These are phyloP conservation scores for Candida labiduridarum DNA, from an alignment of 1,139 yeast species.

Conservation along the genomic window DNA sequence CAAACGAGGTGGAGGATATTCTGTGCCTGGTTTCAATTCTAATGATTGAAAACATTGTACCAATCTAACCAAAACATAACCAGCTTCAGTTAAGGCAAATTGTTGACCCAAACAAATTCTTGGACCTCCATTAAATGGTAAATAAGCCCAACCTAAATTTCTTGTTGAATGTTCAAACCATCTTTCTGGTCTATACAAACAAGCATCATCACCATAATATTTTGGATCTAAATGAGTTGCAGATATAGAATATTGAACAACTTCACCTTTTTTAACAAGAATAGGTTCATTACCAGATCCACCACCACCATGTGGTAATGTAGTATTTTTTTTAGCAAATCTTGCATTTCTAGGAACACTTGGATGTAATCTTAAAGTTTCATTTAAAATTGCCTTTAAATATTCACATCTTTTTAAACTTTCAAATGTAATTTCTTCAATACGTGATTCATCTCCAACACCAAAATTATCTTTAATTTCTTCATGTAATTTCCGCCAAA, in stretches of 20 bases:
- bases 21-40: constrained; percentile 5
- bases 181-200: constrained; percentile 47
- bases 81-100: constrained; percentile 47
- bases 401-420: constrained; percentile 48
- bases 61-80: constrained; percentile 27
- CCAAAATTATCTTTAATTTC: constrained; percentile 36
- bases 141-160: constrained; percentile 39
- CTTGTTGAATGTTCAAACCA: constrained; percentile 33
- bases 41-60: constrained; percentile 23
- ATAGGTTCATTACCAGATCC: constrained; percentile 41
- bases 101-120: constrained; percentile 48
- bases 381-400: constrained; percentile 50
- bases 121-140: constrained; percentile 48
- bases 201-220: constrained; percentile 51
- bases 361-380: constrained; percentile 52
- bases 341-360: constrained; percentile 53
- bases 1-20: constrained; percentile 34
- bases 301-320: constrained; percentile 58
- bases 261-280: constrained; percentile 42
- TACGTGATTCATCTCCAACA: background rate
- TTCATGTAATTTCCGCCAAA: constrained; percentile 35
- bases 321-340: constrained; percentile 43
- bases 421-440: constrained; percentile 32
- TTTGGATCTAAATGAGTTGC: constrained; percentile 40
- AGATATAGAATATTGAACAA: constrained; percentile 35